Evolutionary conservation across 257 asterid genomes (phyloP).

Genomic region (Thymus mandschuricus): DNA sequence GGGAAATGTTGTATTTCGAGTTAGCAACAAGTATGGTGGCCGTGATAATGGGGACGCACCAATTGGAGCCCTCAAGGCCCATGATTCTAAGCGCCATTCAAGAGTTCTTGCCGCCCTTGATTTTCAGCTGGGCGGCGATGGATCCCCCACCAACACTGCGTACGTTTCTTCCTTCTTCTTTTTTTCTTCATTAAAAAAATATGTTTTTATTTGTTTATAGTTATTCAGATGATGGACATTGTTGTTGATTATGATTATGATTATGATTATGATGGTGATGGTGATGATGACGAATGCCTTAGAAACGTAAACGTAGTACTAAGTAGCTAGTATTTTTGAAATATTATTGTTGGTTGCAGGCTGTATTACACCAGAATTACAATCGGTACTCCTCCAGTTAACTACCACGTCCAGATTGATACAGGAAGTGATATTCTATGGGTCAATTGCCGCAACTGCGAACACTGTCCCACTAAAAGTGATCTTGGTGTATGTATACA

Average conservation of each 20-base stretch:
- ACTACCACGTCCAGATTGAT: slow-evolving; percentile 70
- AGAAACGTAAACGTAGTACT: too few species aligned
- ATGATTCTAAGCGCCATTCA: slow-evolving; percentile 58
- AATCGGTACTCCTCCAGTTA: slow-evolving; percentile 59
- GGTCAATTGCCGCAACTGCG: slow-evolving; percentile 62
- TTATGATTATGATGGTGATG: too few species aligned
- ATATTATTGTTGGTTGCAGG: slow-evolving; percentile 34
- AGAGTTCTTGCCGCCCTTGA: slow-evolving; percentile 52
- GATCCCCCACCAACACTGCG: slow-evolving; percentile 39
- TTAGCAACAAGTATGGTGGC: slow-evolving; percentile 45
- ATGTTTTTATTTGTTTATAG: too few species aligned
- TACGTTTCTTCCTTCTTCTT: not conserved
- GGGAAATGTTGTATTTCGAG: slow-evolving; percentile 43
- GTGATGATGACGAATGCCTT: too few species aligned
- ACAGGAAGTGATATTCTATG: slow-evolving; percentile 73
- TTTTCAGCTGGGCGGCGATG: slow-evolving; percentile 58
- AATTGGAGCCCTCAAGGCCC: slow-evolving; percentile 43
- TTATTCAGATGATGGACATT: too few species aligned
- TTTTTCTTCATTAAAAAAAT: not conserved
- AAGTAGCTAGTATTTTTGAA: too few species aligned
- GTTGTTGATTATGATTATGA: too few species aligned
- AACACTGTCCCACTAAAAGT: slow-evolving; percentile 57
- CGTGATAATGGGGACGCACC: slow-evolving; percentile 36
- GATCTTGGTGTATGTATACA: slow-evolving; percentile 45
- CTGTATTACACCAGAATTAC: slow-evolving; percentile 62